Percentiles rank a stretch among this genome's conserved stretches.
These are phyloP conservation scores for Leptodontidium sp. DNA, from an alignment of 2,329 filamentous ascomycete genomes.

Conservation along the genomic window DNA sequence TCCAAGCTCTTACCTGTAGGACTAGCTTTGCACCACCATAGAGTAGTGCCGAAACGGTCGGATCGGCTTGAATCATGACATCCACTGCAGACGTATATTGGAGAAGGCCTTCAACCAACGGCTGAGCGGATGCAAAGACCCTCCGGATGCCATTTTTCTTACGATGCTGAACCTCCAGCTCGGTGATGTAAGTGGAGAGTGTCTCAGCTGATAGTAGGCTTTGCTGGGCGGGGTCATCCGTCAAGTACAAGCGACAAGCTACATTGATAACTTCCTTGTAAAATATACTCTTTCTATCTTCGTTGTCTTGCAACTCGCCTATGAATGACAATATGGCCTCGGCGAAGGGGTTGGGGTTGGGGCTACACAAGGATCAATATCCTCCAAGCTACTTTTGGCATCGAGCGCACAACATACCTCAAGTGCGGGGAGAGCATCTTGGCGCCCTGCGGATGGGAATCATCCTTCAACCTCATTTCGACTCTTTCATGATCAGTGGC, in stretches of 20 bases:
- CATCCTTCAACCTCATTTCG: constrained; percentile 2
- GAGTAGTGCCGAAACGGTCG: constrained; percentile 22
- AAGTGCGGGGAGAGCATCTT: neutral
- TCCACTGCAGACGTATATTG: constrained; percentile 27
- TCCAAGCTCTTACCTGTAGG: constrained; percentile 14
- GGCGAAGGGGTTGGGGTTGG: constrained; percentile 21
- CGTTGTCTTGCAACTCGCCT: constrained; percentile 25
- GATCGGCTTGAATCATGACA: constrained; percentile 27
- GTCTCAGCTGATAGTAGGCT: constrained; percentile 18
- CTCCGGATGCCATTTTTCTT: constrained; percentile 22
- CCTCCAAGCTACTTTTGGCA: neutral
- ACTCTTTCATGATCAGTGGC: too few relatives aligned
- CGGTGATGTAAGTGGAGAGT: constrained; percentile 23
- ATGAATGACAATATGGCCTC: constrained; percentile 26
- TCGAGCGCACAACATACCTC: neutral
- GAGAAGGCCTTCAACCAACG: constrained; percentile 24
- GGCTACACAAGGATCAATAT: constrained; percentile 13
- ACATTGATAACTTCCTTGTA: constrained; percentile 29
- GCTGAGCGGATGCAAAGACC: constrained; percentile 11
- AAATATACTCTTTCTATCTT: constrained; percentile 28
- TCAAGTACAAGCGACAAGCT: constrained; percentile 18
- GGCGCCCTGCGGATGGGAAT: neutral
- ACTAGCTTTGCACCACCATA: constrained; percentile 26
- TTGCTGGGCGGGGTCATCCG: constrained; percentile 17
- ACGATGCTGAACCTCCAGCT: constrained; percentile 22